phyloP scores from a whole-genome alignment of 2,329 filamentous ascomycete genomes.

The Aspergillus latus region DNA sequence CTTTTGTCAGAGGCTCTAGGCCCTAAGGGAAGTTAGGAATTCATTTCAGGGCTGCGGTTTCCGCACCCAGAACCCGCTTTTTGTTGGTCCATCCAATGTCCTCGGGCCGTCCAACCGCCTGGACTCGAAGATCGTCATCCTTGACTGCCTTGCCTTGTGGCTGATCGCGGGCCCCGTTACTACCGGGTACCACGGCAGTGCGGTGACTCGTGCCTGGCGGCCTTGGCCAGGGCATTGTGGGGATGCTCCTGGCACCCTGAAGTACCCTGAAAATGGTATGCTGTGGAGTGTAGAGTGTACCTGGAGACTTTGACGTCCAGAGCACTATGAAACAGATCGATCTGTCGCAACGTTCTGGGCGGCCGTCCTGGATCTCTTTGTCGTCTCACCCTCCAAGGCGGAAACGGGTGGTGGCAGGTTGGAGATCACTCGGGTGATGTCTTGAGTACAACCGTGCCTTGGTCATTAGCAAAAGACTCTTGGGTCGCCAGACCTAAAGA shows the following conservation, averaged over 20 bases:
- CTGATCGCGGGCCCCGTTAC: not conserved
- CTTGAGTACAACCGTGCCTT: not conserved
- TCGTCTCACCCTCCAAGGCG: not conserved
- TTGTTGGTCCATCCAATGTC: constrained; percentile 3
- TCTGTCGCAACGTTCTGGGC: not conserved
- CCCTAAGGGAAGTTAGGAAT: not conserved
- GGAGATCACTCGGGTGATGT: too few species aligned
- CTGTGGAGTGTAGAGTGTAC: not conserved
- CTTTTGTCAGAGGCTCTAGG: not conserved
- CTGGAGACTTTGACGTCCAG: not conserved
- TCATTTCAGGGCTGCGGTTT: constrained; percentile 12
- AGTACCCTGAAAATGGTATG: not conserved
- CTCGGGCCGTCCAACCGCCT: constrained; percentile 26
- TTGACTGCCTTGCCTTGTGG: not conserved
- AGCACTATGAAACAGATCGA: not conserved
- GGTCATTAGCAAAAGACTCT: not conserved
- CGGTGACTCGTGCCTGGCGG: not conserved
- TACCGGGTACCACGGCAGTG: not conserved
- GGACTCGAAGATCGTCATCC: constrained; percentile 6
- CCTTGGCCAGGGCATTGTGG: not conserved
- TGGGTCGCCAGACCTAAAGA: not conserved
- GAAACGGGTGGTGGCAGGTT: not conserved
- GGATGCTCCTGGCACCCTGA: constrained; percentile 3
- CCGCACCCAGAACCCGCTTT: not conserved
- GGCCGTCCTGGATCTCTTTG: not conserved